Conservation (phyloP, 192 early-diverging fungal species). For the Endogone sp. region DNA sequence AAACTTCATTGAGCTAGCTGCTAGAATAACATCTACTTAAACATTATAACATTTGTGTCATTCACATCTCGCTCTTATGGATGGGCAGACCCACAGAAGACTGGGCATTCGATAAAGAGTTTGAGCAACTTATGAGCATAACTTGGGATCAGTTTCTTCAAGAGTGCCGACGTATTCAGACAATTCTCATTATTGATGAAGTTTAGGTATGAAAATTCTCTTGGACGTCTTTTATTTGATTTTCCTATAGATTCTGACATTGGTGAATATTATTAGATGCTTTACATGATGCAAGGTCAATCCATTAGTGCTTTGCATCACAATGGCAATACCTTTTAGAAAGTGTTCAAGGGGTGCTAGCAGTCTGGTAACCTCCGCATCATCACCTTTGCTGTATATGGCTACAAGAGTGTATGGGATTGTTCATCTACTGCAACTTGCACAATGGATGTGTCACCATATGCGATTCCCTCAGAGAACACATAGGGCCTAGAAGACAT, state of each 20-base stretch:
- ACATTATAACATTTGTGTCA: not conserved
- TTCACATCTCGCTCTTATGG: conserved; percentile 14
- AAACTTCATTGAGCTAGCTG: conserved; percentile 8
- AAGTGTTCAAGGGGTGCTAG: conserved; percentile 3
- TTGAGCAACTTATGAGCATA: not conserved
- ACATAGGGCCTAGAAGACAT: not conserved
- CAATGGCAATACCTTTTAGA: conserved; percentile 10
- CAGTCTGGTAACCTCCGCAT: not conserved
- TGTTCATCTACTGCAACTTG: too few species aligned
- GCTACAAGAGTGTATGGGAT: conserved; percentile 2
- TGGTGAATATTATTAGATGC: not conserved
- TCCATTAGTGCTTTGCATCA: not conserved
- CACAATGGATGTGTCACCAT: not conserved
- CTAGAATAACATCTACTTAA: conserved; percentile 7
- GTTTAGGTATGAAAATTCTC: not conserved
- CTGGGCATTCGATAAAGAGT: not conserved
- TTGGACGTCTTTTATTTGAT: not conserved
- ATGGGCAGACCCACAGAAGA: not conserved
- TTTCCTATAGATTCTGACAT: not conserved
- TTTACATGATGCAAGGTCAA: not conserved
- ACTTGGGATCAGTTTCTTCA: conserved; percentile 6
- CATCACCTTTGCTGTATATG: conserved; percentile 9
- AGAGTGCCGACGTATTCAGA: conserved; percentile 3
- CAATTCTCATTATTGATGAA: conserved; percentile 17
- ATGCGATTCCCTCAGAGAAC: not conserved